Conservation (phyloP, 495 filamentous ascomycete species). For the Aspergillus carlsbadensis region DNA sequence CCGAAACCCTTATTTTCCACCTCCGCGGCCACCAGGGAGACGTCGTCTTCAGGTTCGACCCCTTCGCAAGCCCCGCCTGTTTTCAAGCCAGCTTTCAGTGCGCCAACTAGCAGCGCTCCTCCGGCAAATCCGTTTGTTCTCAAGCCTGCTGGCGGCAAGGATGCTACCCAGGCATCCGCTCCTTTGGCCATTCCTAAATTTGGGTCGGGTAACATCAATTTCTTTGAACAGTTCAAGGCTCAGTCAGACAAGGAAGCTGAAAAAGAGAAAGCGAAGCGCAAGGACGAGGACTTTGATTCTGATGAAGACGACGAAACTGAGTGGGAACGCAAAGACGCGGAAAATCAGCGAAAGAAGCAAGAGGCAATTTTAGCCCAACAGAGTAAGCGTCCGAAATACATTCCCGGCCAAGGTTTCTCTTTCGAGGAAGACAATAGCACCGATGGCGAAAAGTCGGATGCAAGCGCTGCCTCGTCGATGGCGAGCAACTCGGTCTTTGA, state of each 20-base stretch:
- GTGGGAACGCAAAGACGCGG: conserved; percentile 46
- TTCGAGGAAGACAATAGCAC: conserved; percentile 25
- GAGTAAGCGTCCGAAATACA: conserved; percentile 37
- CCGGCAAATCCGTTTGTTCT: conserved; percentile 26
- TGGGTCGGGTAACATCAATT: conserved; percentile 27
- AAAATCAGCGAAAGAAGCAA: conserved; percentile 45
- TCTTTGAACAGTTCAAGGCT: conserved; percentile 40
- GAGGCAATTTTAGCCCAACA: conserved; percentile 31
- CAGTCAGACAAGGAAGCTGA: conserved; percentile 31
- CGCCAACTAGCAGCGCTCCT: conserved; percentile 10
- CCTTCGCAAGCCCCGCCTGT: conserved; percentile 13
- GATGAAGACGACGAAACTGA: conserved; percentile 54
- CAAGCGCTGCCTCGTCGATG: conserved; percentile 10
- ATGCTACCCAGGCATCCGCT: conserved; percentile 16
- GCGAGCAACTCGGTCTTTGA: conserved; percentile 23
- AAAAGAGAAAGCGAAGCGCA: conserved; percentile 51
- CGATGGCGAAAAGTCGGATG: conserved; percentile 17
- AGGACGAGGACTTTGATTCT: conserved; percentile 55
- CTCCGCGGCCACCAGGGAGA: conserved; percentile 14
- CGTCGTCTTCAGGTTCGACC: conserved; percentile 12
- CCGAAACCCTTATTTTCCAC: conserved; percentile 20
- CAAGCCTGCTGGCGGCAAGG: conserved; percentile 23
- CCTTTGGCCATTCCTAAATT: conserved; percentile 34
- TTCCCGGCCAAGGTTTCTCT: conserved; percentile 44
- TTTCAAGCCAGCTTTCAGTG: conserved; percentile 16